phyloP scores from a whole-genome alignment of 2,329 filamentous ascomycete species.

The Pseudocercospora macadamiae region DNA sequence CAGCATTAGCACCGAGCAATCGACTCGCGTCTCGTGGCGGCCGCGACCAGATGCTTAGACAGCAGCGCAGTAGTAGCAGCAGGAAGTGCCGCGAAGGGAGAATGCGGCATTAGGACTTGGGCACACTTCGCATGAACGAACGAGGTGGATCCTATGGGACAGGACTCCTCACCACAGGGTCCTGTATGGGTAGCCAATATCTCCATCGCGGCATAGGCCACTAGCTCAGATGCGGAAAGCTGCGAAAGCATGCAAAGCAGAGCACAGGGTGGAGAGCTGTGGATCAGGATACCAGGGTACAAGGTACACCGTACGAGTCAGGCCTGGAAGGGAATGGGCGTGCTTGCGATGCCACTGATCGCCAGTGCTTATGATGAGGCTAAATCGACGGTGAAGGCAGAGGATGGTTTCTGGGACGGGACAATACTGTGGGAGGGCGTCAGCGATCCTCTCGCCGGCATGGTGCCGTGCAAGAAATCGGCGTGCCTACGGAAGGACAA shows the following conservation, averaged over 20 bases:
- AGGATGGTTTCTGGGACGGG: too few relatives aligned
- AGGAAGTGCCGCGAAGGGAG: background rate
- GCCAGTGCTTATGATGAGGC: constrained; percentile 16
- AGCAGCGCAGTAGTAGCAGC: constrained; percentile 9
- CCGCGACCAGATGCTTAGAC: background rate
- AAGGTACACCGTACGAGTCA: constrained; percentile 19
- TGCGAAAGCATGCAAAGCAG: too few relatives aligned
- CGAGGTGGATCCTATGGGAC: constrained; percentile 6
- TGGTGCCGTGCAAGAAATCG: constrained; percentile 1
- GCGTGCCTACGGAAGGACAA: background rate
- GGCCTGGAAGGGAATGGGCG: constrained; percentile 9
- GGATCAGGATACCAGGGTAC: constrained; percentile 2
- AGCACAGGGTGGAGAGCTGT: constrained; percentile 1
- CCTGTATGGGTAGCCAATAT: constrained; percentile 11
- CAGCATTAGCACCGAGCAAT: constrained; percentile 6
- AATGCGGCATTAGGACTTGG: background rate
- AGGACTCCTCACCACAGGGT: constrained; percentile 12
- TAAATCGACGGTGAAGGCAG: constrained; percentile 15
- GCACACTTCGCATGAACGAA: constrained; percentile 15
- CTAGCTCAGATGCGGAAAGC: constrained; percentile 16
- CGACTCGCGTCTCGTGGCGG: constrained; percentile 9
- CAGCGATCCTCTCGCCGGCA: constrained; percentile 4
- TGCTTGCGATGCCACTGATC: constrained; percentile 11
- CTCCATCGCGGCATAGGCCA: constrained; percentile 12
- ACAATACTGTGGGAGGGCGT: too few relatives aligned